Percentiles rank a stretch among this genome's conserved stretches.
These are phyloP conservation scores for Apophysomyces elegans DNA, from an alignment of 371 early-diverging fungal species.

Conservation along the genomic window DNA sequence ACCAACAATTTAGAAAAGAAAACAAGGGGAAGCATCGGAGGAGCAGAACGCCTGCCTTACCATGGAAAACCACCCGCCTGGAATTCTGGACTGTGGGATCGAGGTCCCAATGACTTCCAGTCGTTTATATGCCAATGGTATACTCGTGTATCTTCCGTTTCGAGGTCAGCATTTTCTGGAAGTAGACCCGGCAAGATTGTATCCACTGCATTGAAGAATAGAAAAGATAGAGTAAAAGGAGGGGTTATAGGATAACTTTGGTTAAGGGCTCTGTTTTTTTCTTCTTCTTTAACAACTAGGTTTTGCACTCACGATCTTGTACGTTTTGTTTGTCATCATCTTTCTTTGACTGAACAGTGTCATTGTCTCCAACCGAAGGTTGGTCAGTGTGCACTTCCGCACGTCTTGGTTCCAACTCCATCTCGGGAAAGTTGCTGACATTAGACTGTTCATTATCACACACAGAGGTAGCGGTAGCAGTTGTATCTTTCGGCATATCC, in stretches of 20 bases:
- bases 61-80: constrained; percentile 64
- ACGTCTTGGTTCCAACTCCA: constrained; percentile 21
- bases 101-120: constrained; percentile 56
- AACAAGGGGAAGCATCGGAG: neutral
- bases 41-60: constrained; percentile 30
- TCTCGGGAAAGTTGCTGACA: constrained; percentile 26
- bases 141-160: constrained; percentile 53
- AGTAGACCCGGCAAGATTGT: constrained; percentile 34
- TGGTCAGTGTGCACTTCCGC: neutral
- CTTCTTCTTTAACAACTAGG: neutral
- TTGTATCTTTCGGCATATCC: too few species aligned
- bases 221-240: neutral
- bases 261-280: too few species aligned
- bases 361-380: constrained; percentile 11
- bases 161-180: constrained; percentile 43
- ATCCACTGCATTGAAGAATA: constrained; percentile 24
- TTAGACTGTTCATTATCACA: constrained; percentile 24
- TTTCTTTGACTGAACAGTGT: constrained; percentile 14
- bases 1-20: constrained; percentile 5
- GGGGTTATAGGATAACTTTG: neutral
- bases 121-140: constrained; percentile 64
- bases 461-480: neutral
- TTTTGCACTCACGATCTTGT: constrained; percentile 15
- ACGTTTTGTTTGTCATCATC: constrained; percentile 21
- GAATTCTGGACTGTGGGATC: constrained; percentile 62